Base-by-base conservation (phyloP, 2,329 filamentous ascomycete genomes). In the Dactylellina drechsleri region DNA sequence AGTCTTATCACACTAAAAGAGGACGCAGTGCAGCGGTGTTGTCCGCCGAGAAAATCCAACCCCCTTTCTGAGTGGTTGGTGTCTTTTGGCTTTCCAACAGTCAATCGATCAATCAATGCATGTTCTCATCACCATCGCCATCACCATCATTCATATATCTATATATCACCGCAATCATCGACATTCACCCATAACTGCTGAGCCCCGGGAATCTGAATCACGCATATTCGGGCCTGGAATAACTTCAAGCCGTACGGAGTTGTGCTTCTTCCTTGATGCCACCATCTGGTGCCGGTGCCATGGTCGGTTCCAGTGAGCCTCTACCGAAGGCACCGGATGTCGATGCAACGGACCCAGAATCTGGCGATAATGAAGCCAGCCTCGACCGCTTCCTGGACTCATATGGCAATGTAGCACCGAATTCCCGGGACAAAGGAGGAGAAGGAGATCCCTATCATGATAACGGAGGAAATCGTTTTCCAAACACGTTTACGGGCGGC, bases 361-460 rank as follows among this genome's bases (percentile, higher is more conserved):
- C 20, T 28, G 54, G 47, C 13, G 57, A 67, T 41, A 62, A 74
- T 16, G 64, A 74, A 28, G 61, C 45, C 10, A 74, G 70, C 13
- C 52, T 74, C 12, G 70, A 74, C 28, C 56, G 62, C 15, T 74
- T 74, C 20, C 49, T 74, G 20, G 70, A 74, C 28, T 60, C 57
- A 4, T 60, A 60, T 28, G 57, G 57, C 13, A 60, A 60, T 20
- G 41, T 60, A 49, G 40, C 57, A 31, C 57, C 57, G 20, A 49
- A 60, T 18, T 23, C 57, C 16, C 57, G 60, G 49, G 53, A 66
- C 54, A 26, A 61, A 73, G 62, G 54, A 43, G 41, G 50, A 40
- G 60, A n/a, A 54, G 49, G 60, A 23, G 23, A 26, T 12, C 12
- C 26, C 5, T 7, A 20, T 16, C 15, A 26, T 7, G 36, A 26